phyloP scores from a whole-genome alignment of 768 basidiomycete species.

The Podaxis pistillaris region DNA sequence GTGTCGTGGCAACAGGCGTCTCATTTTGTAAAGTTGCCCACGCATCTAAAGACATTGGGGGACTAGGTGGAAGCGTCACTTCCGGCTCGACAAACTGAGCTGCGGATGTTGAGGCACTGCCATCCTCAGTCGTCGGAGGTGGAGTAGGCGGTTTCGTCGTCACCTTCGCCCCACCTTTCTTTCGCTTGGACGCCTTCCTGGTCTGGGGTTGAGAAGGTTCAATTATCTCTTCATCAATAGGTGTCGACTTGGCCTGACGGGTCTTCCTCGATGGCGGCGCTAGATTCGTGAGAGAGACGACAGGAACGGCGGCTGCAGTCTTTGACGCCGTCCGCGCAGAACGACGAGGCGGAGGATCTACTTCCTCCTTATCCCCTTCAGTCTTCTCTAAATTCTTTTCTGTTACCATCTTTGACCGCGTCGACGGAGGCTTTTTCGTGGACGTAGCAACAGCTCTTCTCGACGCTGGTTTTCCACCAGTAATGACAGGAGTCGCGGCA shows the following conservation, averaged over 20 bases:
- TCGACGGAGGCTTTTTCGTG: background rate
- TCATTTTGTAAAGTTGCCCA: conserved; percentile 18
- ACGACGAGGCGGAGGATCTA: conserved; percentile 5
- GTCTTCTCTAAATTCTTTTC: background rate
- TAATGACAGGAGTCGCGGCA: background rate
- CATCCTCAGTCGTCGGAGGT: background rate
- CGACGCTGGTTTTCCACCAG: background rate
- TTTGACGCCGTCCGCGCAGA: background rate
- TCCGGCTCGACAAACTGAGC: background rate
- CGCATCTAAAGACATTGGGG: conserved; percentile 9
- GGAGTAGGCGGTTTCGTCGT: background rate
- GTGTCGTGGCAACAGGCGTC: conserved; percentile 7
- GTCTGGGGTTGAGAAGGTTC: background rate
- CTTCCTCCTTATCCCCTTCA: background rate
- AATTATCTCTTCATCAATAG: background rate
- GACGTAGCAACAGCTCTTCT: background rate
- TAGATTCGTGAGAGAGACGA: background rate
- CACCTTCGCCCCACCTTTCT: background rate
- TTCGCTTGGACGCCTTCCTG: background rate
- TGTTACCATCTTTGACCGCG: background rate
- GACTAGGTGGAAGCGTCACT: background rate
- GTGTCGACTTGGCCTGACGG: background rate
- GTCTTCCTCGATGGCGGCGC: background rate
- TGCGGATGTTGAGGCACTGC: background rate
- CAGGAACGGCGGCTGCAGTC: background rate